Percentiles rank a stretch among this genome's conserved stretches.
Evolutionary conservation across 805 yeast genomes (phyloP).

Genomic region (Ogataea trehaloabstinens): DNA sequence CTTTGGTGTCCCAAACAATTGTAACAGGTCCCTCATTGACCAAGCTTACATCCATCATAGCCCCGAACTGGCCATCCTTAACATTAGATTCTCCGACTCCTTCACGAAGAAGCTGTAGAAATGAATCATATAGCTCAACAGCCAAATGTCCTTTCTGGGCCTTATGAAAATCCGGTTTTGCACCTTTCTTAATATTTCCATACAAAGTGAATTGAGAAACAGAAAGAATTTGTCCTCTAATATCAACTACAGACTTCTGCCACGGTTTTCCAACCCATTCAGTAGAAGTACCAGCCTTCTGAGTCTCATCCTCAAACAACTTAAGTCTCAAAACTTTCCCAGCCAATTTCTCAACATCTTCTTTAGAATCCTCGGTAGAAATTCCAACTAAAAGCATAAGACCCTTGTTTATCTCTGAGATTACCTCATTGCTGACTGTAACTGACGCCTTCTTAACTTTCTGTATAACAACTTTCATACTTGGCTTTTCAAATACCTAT

Average conservation of each 20-base stretch:
- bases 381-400: conserved; percentile 83
- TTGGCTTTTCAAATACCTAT: no score
- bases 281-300: conserved; percentile 40
- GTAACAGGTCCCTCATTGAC: conserved; percentile 95
- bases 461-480: conserved; percentile 88
- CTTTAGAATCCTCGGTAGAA: conserved; percentile 69
- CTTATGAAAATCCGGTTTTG: conserved; percentile 91
- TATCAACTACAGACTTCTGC: conserved; percentile 67
- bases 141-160: conserved; percentile 81
- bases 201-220: conserved; percentile 92
- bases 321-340: conserved; percentile 64
- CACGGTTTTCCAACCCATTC: conserved; percentile 68
- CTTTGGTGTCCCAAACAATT: conserved; percentile 71
- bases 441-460: conserved; percentile 88
- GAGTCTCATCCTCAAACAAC: conserved; percentile 60
- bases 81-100: conserved; percentile 66
- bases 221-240: conserved; percentile 70
- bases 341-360: conserved; percentile 68
- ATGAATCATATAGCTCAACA: conserved; percentile 46
- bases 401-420: conserved; percentile 77
- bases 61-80: conserved; percentile 90
- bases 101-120: conserved; percentile 44
- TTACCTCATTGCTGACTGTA: conserved; percentile 65
- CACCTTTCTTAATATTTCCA: conserved; percentile 83
- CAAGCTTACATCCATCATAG: conserved; percentile 91